Conservation (phyloP, 257 asterid species). For the Scutellaria barbata region DNA sequence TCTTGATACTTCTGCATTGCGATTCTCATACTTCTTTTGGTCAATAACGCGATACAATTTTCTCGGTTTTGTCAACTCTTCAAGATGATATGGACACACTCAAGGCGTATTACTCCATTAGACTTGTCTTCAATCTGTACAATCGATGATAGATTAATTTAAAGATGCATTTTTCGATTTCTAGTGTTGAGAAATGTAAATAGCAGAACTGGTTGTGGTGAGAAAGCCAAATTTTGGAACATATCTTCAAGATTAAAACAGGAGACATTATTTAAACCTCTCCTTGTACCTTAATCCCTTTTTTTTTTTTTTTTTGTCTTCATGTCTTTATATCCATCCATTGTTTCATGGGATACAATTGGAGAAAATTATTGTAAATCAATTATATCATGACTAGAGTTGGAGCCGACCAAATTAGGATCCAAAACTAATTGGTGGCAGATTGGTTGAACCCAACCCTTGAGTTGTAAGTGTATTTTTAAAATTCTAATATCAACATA, state of each 20-base stretch:
- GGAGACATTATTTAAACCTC: neutral
- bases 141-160: slow-evolving; percentile 27
- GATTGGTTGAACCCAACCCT: too few relatives aligned
- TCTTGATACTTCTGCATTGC: slow-evolving; percentile 40
- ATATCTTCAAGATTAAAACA: slow-evolving; percentile 11
- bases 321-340: too few relatives aligned
- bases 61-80: neutral
- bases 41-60: slow-evolving; percentile 24
- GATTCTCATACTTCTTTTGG: slow-evolving; percentile 15
- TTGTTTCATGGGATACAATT: too few relatives aligned
- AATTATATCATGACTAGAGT: neutral
- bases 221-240: slow-evolving; percentile 20
- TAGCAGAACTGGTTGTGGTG: slow-evolving; percentile 34
- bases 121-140: slow-evolving; percentile 14
- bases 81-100: slow-evolving; percentile 22
- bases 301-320: neutral
- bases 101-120: slow-evolving; percentile 6
- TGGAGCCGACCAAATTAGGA: too few relatives aligned
- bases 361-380: too few relatives aligned
- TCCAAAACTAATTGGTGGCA: too few relatives aligned
- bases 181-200: slow-evolving; percentile 31
- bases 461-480: too few relatives aligned
- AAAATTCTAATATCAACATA: too few relatives aligned
- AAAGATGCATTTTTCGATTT: slow-evolving; percentile 25
- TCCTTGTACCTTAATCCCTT: neutral